Conservation (phyloP, 345 rosid genomes). For the Syzygium aromaticum region DNA sequence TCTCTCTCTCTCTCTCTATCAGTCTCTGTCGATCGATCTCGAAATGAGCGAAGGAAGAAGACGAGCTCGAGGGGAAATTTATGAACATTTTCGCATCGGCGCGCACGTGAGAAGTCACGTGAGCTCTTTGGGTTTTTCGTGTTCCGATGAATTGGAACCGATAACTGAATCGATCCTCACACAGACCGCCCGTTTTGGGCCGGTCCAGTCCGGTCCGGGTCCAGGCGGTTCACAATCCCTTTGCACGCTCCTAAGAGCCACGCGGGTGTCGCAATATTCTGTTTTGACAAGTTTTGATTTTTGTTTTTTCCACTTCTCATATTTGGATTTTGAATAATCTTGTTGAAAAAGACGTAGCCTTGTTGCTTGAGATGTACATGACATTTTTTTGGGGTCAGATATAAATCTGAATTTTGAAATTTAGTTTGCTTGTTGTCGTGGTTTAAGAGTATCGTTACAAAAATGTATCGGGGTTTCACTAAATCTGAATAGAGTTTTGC, state of each 20-base stretch:
- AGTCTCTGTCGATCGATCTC: background rate
- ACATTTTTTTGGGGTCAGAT: background rate
- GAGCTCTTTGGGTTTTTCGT: background rate
- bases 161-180: no score
- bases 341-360: background rate
- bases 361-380: background rate
- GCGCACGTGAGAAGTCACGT: background rate
- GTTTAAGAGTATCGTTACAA: background rate
- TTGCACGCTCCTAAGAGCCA: no score
- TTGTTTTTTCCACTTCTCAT: background rate
- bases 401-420: background rate
- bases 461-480: background rate
- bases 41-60: background rate
- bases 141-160: no score
- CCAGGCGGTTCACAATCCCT: accelerated
- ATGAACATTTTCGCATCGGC: background rate
- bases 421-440: background rate
- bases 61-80: background rate
- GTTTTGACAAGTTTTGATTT: background rate
- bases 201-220: no score
- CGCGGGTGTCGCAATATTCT: background rate
- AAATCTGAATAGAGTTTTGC: no score
- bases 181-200: no score
- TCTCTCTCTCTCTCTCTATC: background rate
- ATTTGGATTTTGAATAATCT: background rate